phyloP scores from a whole-genome alignment of 768 basidiomycete genomes.

The Pleurotus citrinopileatus region DNA sequence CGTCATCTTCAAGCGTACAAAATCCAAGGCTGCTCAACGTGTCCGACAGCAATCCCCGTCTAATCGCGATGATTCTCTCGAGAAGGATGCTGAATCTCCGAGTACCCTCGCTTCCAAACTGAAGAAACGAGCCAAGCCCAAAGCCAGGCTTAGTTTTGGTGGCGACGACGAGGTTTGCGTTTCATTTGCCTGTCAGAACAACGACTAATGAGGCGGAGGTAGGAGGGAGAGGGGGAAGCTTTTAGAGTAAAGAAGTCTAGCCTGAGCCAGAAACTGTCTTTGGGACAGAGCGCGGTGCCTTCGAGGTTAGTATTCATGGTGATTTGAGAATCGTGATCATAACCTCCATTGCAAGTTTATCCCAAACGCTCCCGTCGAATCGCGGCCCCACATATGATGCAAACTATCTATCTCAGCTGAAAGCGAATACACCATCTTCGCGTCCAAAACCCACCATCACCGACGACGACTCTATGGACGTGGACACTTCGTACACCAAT shows the following conservation, averaged over 20 bases:
- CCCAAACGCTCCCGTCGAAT: constrained; percentile 27
- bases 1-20: constrained; percentile 49
- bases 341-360: not conserved
- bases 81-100: constrained; percentile 48
- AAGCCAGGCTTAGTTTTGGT: constrained; percentile 77
- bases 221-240: constrained; percentile 60
- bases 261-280: constrained; percentile 62
- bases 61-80: constrained; percentile 22
- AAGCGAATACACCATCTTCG: constrained; percentile 67
- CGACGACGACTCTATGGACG: constrained; percentile 46
- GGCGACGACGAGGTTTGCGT: constrained; percentile 58
- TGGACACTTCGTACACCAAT: constrained; percentile 34
- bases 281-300: constrained; percentile 55
- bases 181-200: constrained; percentile 13
- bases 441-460: constrained; percentile 37
- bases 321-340: not conserved
- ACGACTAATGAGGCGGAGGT: constrained; percentile 23
- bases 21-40: constrained; percentile 37
- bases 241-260: constrained; percentile 83
- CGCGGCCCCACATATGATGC: constrained; percentile 66
- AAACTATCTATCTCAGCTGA: constrained; percentile 73
- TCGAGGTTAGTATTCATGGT: constrained; percentile 6
- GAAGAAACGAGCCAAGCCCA: constrained; percentile 69
- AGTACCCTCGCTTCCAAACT: constrained; percentile 61
- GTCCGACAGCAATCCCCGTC: constrained; percentile 42